phyloP scores from a whole-genome alignment of 345 rosid genomes.

The Salix suchowensis region DNA sequence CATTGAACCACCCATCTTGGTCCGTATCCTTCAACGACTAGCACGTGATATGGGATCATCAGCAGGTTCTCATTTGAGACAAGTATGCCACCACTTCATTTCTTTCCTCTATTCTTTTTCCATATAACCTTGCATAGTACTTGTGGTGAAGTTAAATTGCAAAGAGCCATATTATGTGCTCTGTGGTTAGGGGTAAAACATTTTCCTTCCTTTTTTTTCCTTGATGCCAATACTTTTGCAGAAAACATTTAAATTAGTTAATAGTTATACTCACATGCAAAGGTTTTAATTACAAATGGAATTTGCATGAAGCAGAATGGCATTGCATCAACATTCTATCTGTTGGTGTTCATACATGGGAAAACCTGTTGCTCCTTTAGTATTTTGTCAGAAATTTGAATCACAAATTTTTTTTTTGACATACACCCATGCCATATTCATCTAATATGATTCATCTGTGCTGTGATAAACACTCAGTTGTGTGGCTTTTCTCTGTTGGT shows the following conservation, averaged over 20 bases:
- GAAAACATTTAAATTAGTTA: no score
- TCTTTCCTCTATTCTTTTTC: not conserved
- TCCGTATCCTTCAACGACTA: constrained; percentile 81
- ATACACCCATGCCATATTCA: not conserved
- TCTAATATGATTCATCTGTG: not conserved
- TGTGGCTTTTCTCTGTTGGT: not conserved
- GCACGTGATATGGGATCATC: constrained; percentile 91
- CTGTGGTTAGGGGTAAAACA: no score
- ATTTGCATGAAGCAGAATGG: no score
- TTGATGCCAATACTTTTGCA: no score
- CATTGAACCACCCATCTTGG: constrained; percentile 72
- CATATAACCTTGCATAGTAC: not conserved
- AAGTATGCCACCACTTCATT: constrained; percentile 40
- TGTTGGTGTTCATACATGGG: not conserved
- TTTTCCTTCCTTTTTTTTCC: no score
- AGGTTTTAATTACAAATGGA: no score
- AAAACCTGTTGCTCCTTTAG: not conserved
- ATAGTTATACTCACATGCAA: no score
- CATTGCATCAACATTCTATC: not conserved
- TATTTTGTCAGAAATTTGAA: not conserved
- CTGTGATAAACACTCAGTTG: not conserved
- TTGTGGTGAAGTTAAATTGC: not conserved
- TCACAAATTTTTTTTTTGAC: not conserved
- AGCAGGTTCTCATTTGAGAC: constrained; percentile 74
- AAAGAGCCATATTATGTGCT: not conserved